Base-by-base conservation (phyloP, 345 rosid species). In the Streptanthus diversifolius region DNA sequence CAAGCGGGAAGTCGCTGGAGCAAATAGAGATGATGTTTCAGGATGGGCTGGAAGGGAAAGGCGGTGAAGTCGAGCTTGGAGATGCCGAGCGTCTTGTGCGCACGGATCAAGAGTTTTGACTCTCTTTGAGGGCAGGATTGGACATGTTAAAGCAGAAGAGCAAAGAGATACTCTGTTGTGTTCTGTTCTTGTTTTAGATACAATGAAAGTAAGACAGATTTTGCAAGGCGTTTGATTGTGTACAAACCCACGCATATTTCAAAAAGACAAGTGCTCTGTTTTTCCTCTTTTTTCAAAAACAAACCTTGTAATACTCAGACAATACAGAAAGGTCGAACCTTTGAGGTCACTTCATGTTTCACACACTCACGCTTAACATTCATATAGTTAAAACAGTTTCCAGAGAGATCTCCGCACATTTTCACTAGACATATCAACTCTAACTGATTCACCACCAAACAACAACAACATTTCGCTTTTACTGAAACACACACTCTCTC, bases 1-100 rank as follows among this genome's bases (percentile, higher is more conserved):
- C 95, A 1, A 88, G 85, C 63, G 97, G 95, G 33, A 88, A 87
- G 74, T 88, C 95, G 8, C 62, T 90, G 79, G 97, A 90, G 84
- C 86, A 90, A 71, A 87, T 90, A 67, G 88, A 83, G 73, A 61
- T 71, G 77, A 73, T 88, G 66, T 90, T 90, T 66, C 81, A 87
- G 66, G 56, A 77, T 44, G 82, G 70, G 8, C 48, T 57, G 18
- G 74, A 79, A 36, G 69, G 40, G 77, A 78, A 80, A 77, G 86
- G 54, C 33, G 55, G 77, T 15, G 88, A 83, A 79, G 80, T 90
- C 8, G 89, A 90, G 82, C 66, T 85, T 41, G 92, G 89, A 73
- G 97, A 88, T 72, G 86, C 69, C 30, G 90, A 85, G 82, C 89
- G 81, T 78, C 95, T 91, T 11, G 86, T 90, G 79, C 80, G 80